Conservation (phyloP, 2,329 filamentous ascomycete genomes). For the Ploettnerulaceae sp. region DNA sequence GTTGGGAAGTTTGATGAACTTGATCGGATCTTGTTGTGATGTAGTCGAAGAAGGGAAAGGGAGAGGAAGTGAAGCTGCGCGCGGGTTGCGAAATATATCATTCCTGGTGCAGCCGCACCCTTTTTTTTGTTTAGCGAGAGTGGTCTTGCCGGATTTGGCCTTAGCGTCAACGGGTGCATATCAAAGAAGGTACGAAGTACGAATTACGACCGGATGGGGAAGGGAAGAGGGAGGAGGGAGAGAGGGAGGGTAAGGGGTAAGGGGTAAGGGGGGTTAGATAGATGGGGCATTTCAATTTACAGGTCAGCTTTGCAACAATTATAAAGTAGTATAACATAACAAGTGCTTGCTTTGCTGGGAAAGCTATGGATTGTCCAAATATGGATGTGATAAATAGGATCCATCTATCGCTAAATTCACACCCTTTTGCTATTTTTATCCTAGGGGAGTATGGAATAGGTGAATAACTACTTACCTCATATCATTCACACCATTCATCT, state of each 20-base stretch:
- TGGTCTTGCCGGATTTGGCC: conserved; percentile 10
- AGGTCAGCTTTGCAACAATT: too few relatives aligned
- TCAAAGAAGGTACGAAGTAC: too few relatives aligned
- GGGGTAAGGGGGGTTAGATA: neutral
- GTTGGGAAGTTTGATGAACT: conserved; percentile 28
- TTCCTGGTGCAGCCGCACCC: conserved; percentile 22
- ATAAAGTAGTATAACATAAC: too few relatives aligned
- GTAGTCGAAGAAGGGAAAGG: conserved; percentile 22
- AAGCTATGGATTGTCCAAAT: too few relatives aligned
- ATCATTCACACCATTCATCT: neutral
- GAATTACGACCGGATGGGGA: too few relatives aligned
- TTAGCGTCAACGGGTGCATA: conserved; percentile 5
- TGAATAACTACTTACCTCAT: too few relatives aligned
- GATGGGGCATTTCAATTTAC: neutral
- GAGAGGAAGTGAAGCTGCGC: conserved; percentile 24
- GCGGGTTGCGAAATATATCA: conserved; percentile 24
- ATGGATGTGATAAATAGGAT: too few relatives aligned
- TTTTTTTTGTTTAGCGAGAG: conserved; percentile 17
- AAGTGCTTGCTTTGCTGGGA: too few relatives aligned
- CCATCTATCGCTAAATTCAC: too few relatives aligned
- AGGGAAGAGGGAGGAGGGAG: conserved; percentile 3
- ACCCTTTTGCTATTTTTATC: too few relatives aligned
- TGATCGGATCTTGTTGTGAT: conserved; percentile 31
- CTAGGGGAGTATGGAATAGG: too few relatives aligned
- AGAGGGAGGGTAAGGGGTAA: too few relatives aligned